phyloP scores from a whole-genome alignment of 2,329 filamentous ascomycete species.

The Arthrinium phaeospermum region DNA sequence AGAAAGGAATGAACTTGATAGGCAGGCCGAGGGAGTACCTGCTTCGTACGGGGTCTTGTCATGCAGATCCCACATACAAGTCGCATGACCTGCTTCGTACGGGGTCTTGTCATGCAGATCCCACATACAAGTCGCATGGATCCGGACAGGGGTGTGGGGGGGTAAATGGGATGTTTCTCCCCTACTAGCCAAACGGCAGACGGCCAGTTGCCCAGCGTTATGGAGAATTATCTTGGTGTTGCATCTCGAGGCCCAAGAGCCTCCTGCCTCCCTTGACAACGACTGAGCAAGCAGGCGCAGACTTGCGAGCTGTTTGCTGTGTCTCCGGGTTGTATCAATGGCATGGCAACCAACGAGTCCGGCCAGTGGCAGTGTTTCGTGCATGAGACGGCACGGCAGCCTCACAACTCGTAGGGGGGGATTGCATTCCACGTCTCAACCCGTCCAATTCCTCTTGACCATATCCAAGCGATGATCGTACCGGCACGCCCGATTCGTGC shows the following conservation, averaged over 20 bases:
- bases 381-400: conserved; percentile 12
- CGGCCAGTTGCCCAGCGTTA: background rate
- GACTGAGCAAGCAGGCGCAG: background rate
- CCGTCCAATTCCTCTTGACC: background rate
- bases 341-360: background rate
- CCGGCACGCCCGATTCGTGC: conserved; percentile 1
- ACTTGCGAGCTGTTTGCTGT: background rate
- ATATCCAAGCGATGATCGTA: background rate
- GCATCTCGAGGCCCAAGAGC: background rate
- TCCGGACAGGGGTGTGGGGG: background rate
- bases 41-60: background rate
- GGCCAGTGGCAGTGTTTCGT: background rate
- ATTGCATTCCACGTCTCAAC: conserved; percentile 10
- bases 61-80: conserved; percentile 11
- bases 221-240: background rate
- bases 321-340: background rate
- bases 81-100: background rate
- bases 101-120: conserved; percentile 12
- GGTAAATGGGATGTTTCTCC: background rate
- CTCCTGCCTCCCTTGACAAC: background rate
- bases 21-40: background rate
- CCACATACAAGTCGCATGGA: conserved; percentile 12
- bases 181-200: background rate
- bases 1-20: background rate
- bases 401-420: background rate